Conservation (phyloP, 768 basidiomycete genomes). For the Boletellus emodensis region DNA sequence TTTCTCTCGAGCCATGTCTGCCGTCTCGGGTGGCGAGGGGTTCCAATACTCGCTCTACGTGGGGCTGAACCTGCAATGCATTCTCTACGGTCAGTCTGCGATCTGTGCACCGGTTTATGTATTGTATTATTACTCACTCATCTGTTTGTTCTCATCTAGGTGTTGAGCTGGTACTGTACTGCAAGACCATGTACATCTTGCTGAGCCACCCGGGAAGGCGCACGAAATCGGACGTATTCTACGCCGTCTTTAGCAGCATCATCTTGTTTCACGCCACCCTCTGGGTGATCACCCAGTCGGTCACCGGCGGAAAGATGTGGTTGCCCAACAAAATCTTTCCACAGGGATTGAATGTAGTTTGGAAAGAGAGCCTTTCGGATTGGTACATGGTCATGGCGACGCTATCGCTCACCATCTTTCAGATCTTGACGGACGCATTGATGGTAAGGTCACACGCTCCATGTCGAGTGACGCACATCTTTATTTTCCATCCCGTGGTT, state of each 20-base stretch:
- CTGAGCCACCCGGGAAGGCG: constrained; percentile 1
- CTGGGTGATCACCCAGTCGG: constrained; percentile 14
- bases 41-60: constrained; percentile 13
- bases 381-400: constrained; percentile 20
- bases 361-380: constrained; percentile 11
- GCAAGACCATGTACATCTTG: constrained; percentile 9
- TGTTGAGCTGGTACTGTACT: constrained; percentile 6
- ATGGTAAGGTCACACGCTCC: constrained; percentile 10
- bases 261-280: constrained; percentile 28
- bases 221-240: constrained; percentile 9
- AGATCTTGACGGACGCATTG: constrained; percentile 29
- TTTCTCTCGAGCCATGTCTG: neutral
- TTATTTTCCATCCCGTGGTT: neutral
- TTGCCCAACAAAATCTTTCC: constrained; percentile 25
- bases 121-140: neutral
- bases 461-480: too few relatives aligned
- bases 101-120: neutral
- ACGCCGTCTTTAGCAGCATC: constrained; percentile 14
- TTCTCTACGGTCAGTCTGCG: constrained; percentile 13
- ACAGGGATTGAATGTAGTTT: constrained; percentile 21
- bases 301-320: constrained; percentile 29
- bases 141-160: neutral
- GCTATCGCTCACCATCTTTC: constrained; percentile 20
- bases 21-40: neutral
- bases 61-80: constrained; percentile 11